Percentiles rank a stretch among this genome's conserved stretches.
These are phyloP conservation scores for Ceratocystis alfenasii DNA, from an alignment of 2,329 filamentous ascomycete species.

Conservation along the genomic window DNA sequence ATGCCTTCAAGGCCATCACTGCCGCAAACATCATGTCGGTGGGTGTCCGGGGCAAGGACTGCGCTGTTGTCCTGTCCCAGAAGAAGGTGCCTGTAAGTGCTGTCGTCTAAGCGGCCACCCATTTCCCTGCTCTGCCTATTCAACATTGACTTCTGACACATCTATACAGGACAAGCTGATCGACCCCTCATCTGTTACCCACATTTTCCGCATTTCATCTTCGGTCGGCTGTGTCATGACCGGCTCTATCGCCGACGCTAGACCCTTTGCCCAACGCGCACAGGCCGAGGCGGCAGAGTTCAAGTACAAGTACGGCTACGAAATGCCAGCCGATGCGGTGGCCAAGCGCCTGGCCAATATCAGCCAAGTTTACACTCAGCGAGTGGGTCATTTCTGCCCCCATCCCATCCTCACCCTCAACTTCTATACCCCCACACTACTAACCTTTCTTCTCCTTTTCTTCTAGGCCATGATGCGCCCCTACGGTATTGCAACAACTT, in stretches of 20 bases:
- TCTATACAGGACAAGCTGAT: slow-evolving; percentile 83
- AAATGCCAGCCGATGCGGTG: slow-evolving; percentile 96
- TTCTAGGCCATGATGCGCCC: slow-evolving; percentile 86
- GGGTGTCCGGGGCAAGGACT: slow-evolving; percentile 90
- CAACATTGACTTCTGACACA: slow-evolving; percentile 5
- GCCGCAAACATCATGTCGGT: slow-evolving; percentile 98
- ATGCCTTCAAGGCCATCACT: slow-evolving; percentile 99
- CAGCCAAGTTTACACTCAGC: slow-evolving; percentile 97
- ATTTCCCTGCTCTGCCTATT: neutral
- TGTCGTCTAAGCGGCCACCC: neutral
- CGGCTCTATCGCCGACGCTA: slow-evolving; percentile 91
- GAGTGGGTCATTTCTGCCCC: slow-evolving; percentile 43
- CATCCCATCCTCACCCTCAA: neutral
- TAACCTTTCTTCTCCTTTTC: slow-evolving; percentile 20
- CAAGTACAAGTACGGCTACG: slow-evolving; percentile 96
- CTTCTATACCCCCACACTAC: neutral
- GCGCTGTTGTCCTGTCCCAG: slow-evolving; percentile 91
- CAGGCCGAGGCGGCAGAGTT: slow-evolving; percentile 95
- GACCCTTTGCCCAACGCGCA: slow-evolving; percentile 83
- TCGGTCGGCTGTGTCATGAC: slow-evolving; percentile 98
- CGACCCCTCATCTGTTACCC: slow-evolving; percentile 89
- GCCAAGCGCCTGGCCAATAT: slow-evolving; percentile 97
- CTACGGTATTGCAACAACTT: slow-evolving; percentile 84
- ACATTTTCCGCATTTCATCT: slow-evolving; percentile 93
- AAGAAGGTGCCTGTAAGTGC: slow-evolving; percentile 93